Conservation (phyloP, 2,329 filamentous ascomycete species). For the Talaromyces islandicus region DNA sequence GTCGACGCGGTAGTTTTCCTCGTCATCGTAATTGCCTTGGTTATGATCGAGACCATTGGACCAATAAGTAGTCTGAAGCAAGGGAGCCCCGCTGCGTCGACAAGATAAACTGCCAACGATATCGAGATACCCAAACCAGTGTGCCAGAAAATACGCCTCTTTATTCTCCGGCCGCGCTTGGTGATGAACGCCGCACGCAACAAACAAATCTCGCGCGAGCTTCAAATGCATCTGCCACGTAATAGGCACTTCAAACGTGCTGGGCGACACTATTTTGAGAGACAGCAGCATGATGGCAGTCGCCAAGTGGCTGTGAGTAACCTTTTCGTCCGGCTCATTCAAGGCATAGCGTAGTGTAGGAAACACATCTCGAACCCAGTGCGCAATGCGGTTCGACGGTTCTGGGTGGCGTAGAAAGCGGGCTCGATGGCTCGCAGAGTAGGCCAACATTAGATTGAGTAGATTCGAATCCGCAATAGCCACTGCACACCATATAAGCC, state of each 20-base stretch:
- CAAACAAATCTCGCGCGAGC: constrained; percentile 69
- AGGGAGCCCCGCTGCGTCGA: constrained; percentile 47
- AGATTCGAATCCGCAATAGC: constrained; percentile 50
- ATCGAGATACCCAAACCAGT: constrained; percentile 81
- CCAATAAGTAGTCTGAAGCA: constrained; percentile 47
- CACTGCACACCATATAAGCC: constrained; percentile 36
- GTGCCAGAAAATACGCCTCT: constrained; percentile 67
- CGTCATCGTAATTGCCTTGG: constrained; percentile 43
- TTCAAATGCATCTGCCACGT: constrained; percentile 75
- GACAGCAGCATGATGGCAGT: constrained; percentile 82
- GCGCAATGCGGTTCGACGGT: constrained; percentile 69
- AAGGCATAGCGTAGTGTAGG: constrained; percentile 65
- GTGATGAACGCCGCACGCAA: constrained; percentile 56
- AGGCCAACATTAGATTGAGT: constrained; percentile 70
- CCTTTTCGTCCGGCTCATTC: constrained; percentile 53
- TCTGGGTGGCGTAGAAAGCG: constrained; percentile 67
- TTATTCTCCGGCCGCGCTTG: constrained; percentile 48
- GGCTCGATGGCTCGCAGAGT: constrained; percentile 77
- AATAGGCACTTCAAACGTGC: constrained; percentile 72
- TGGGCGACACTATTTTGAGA: constrained; percentile 75
- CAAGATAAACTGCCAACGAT: constrained; percentile 68
- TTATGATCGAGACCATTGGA: constrained; percentile 10
- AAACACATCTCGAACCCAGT: constrained; percentile 67
- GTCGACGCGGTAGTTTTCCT: constrained; percentile 65
- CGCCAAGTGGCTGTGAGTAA: constrained; percentile 68